Evolutionary conservation across 2,329 filamentous ascomycete species (phyloP).

Genomic region (Epichloe gansuensis): DNA sequence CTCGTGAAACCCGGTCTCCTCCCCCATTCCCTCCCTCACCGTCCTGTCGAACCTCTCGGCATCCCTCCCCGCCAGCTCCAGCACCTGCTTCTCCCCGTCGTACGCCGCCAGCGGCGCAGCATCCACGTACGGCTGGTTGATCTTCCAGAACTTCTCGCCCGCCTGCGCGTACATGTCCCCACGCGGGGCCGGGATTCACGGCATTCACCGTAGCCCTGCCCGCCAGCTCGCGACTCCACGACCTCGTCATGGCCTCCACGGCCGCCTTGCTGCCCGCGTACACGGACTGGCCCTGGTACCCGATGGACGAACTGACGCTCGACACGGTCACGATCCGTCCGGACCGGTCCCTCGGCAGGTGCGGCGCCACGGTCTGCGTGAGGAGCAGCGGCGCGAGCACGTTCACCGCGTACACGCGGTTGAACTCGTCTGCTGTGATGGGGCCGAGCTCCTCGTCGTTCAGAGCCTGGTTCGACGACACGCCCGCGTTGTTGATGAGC

Average conservation of each 20-base stretch:
- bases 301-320: slow-evolving; percentile 40
- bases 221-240: slow-evolving; percentile 44
- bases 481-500: slow-evolving; percentile 76
- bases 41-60: slow-evolving; percentile 21
- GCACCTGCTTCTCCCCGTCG: slow-evolving; percentile 18
- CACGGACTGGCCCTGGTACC: slow-evolving; percentile 42
- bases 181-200: slow-evolving; percentile 44
- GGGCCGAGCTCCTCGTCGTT: slow-evolving; percentile 38
- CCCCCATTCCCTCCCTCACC: slow-evolving; percentile 22
- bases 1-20: slow-evolving; percentile 22
- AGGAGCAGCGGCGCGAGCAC: slow-evolving; percentile 71
- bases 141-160: slow-evolving; percentile 23
- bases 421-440: slow-evolving; percentile 54
- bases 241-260: slow-evolving; percentile 46
- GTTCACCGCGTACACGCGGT: slow-evolving; percentile 64
- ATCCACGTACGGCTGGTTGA: slow-evolving; percentile 27
- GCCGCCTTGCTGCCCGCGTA: slow-evolving; percentile 48
- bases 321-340: slow-evolving; percentile 44
- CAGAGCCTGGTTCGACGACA: slow-evolving; percentile 51
- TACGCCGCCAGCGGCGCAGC: slow-evolving; percentile 23
- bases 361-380: slow-evolving; percentile 58
- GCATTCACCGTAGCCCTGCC: slow-evolving; percentile 43
- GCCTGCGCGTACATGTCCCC: slow-evolving; percentile 37
- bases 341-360: slow-evolving; percentile 57
- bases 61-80: slow-evolving; percentile 18